Evolutionary conservation across 352 stramenopile species (phyloP).

Genomic region (Phytopythium oedochilum): DNA sequence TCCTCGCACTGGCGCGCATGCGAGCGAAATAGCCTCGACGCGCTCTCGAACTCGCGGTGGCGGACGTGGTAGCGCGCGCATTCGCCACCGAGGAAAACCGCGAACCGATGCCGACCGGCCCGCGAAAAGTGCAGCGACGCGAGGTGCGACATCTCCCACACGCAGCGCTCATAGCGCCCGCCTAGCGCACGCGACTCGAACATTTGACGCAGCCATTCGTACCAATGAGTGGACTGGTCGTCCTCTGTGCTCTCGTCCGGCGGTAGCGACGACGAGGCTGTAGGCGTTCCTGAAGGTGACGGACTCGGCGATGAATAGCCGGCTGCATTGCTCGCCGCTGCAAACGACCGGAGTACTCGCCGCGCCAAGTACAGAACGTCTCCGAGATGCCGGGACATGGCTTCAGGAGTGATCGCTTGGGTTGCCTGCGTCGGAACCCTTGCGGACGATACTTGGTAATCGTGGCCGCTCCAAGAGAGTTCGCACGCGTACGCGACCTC

Average conservation of each 20-base stretch:
- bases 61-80: conserved; percentile 61
- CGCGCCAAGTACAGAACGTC: conserved; percentile 73
- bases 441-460: conserved; percentile 47
- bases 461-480: conserved; percentile 62
- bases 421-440: conserved; percentile 36
- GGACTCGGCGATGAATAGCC: not conserved
- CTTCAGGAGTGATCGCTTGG: conserved; percentile 45
- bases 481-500: conserved; percentile 78
- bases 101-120: conserved; percentile 66
- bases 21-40: conserved; percentile 57
- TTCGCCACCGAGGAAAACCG: conserved; percentile 68
- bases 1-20: conserved; percentile 67
- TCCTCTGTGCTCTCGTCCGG: not conserved
- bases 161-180: conserved; percentile 42
- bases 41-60: conserved; percentile 54
- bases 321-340: conserved; percentile 9
- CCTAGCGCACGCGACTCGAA: conserved; percentile 22
- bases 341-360: conserved; percentile 46
- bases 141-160: conserved; percentile 71
- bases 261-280: not conserved
- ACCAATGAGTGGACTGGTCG: conserved; percentile 30
- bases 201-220: conserved; percentile 38
- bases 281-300: not conserved
- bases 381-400: conserved; percentile 58
- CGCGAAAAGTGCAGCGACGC: conserved; percentile 73